Conservation (phyloP, 192 early-diverging fungal species). For the Backusella mclennaniae region DNA sequence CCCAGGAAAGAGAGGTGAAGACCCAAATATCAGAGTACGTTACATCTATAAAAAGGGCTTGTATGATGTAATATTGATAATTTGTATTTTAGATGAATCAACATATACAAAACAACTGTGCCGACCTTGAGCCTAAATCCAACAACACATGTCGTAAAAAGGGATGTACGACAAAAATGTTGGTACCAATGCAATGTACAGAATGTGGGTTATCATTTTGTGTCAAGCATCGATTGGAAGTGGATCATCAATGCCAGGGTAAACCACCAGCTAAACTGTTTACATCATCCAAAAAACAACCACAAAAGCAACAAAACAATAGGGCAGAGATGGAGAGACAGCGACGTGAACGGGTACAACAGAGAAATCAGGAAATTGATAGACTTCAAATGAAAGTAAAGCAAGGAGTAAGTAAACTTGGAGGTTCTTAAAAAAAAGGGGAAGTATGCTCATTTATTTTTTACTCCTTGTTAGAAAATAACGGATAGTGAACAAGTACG, state of each 20-base stretch:
- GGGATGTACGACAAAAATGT: constrained; percentile 63
- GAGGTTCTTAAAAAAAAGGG: not conserved
- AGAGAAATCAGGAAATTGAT: constrained; percentile 13
- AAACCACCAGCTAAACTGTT: not conserved
- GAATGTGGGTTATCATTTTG: constrained; percentile 68
- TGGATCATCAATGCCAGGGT: constrained; percentile 65
- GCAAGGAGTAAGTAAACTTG: not conserved
- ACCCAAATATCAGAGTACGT: constrained; percentile 63
- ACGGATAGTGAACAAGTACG: constrained; percentile 18
- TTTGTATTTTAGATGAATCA: constrained; percentile 45
- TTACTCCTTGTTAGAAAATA: not conserved
- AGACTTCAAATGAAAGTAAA: constrained; percentile 12
- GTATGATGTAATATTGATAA: not conserved
- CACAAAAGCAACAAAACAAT: not conserved
- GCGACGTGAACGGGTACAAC: not conserved
- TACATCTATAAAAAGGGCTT: not conserved
- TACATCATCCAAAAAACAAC: not conserved
- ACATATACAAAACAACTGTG: constrained; percentile 64
- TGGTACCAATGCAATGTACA: constrained; percentile 67
- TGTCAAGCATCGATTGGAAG: constrained; percentile 75
- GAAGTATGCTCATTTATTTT: no score
- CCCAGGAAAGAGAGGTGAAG: constrained; percentile 65
- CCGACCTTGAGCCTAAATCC: constrained; percentile 47
- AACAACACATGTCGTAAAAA: constrained; percentile 59
- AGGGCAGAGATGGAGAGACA: constrained; percentile 6